phyloP scores from a whole-genome alignment of 768 basidiomycete genomes.

The Cantharellus anzutake region DNA sequence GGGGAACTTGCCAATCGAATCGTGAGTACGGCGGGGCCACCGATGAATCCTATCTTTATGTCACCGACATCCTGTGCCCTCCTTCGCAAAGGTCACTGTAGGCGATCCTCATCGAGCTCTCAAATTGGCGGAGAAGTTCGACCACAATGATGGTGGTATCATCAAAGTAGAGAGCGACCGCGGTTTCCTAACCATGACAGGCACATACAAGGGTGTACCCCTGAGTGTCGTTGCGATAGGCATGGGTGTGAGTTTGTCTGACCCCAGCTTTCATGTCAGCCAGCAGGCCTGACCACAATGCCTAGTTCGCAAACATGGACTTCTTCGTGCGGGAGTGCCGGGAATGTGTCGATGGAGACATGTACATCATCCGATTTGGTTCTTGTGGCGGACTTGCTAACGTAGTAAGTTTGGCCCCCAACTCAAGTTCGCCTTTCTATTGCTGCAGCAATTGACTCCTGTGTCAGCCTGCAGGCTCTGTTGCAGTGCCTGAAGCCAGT shows the following conservation, averaged over 20 bases:
- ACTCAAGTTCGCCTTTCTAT: constrained; percentile 55
- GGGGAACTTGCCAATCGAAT: constrained; percentile 73
- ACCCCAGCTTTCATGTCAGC: not conserved
- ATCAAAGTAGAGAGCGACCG: constrained; percentile 54
- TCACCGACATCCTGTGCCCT: not conserved
- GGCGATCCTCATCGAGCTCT: constrained; percentile 51
- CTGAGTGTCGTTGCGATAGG: constrained; percentile 63
- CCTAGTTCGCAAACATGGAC: constrained; percentile 44
- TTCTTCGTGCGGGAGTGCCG: constrained; percentile 70
- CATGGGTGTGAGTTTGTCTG: constrained; percentile 35
- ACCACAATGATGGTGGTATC: constrained; percentile 16
- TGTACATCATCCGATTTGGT: constrained; percentile 30
- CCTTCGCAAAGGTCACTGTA: constrained; percentile 38
- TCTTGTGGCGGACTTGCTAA: not conserved
- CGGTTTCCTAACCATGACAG: constrained; percentile 57
- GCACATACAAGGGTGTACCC: constrained; percentile 40
- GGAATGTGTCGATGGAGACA: constrained; percentile 47
- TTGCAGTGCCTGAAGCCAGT: constrained; percentile 51
- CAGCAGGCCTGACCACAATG: no score
- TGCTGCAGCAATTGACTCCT: constrained; percentile 38
- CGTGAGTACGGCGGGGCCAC: constrained; percentile 19
- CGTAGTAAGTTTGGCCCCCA: not conserved
- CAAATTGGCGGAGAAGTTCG: constrained; percentile 38
- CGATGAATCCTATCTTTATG: not conserved
- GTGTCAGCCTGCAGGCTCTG: constrained; percentile 33